These are phyloP conservation scores for Halenospora varia DNA, from an alignment of 495 filamentous ascomycete genomes.

Conservation along the genomic window DNA sequence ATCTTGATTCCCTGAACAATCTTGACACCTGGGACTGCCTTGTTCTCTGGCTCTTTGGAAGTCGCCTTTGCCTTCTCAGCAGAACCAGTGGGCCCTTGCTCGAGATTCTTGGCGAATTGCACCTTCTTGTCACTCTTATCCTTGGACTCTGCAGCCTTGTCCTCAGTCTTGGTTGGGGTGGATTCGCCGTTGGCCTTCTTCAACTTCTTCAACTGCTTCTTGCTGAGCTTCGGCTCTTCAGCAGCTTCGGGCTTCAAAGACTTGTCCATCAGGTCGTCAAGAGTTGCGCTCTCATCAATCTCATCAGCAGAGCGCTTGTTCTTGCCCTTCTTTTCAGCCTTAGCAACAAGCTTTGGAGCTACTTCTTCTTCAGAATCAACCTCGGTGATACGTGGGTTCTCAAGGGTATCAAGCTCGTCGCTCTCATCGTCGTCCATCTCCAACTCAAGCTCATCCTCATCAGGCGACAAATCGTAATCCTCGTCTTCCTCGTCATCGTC, in stretches of 20 bases:
- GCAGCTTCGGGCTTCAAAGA: conserved; percentile 27
- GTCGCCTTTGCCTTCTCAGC: conserved; percentile 74
- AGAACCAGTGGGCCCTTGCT: conserved; percentile 85
- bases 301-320: conserved; percentile 84
- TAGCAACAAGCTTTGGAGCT: conserved; percentile 68
- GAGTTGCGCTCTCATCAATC: conserved; percentile 42
- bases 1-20: conserved; percentile 79
- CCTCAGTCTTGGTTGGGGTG: conserved; percentile 52
- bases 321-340: conserved; percentile 62
- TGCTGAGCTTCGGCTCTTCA: conserved; percentile 53
- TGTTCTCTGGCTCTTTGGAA: conserved; percentile 39
- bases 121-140: conserved; percentile 87
- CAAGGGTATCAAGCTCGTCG: conserved; percentile 78
- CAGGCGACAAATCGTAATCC: conserved; percentile 78
- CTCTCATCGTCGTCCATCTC: conserved; percentile 64
- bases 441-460: conserved; percentile 66
- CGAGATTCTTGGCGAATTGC: conserved; percentile 96
- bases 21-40: conserved; percentile 60
- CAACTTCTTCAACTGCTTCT: conserved; percentile 98
- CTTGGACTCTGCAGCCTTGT: conserved; percentile 38
- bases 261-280: conserved; percentile 75
- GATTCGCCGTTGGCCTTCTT: conserved; percentile 96
- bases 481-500: conserved; percentile 63
- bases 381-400: conserved; percentile 79
- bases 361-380: conserved; percentile 68